Base-by-base conservation (phyloP, 176 grass and related monocot species). In the Carex cristatella region DNA sequence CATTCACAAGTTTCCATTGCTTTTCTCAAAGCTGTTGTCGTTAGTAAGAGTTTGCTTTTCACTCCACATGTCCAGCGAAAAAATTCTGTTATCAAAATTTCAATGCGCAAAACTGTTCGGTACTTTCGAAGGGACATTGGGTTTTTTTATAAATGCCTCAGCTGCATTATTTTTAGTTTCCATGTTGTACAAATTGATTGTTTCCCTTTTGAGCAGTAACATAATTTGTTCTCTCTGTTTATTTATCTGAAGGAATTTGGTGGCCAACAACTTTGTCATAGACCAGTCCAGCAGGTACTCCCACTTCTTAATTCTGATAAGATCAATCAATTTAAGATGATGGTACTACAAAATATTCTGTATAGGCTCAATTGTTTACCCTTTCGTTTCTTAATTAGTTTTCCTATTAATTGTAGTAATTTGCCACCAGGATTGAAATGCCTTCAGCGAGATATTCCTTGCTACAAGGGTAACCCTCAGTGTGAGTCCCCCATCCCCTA, bases 241-340 rank as follows among this genome's bases (percentile, higher is more conserved):
- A 79, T 80, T 61, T 83, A 12, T 80, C 37, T 16, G 55, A 65
- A 97, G 94, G 85, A 97, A 97, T 86, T 86, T 97, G 90, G 92
- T 94, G 71, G 81, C 94, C 60, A 97, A 97, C 18, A 87, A 97
- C 79, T 97, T 97, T 27, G 75, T 89, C 60, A 85, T 92, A 6
- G 86, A 89, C 87, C 70, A 63, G 86, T 86, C 90, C 37, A 83
- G 58, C 88, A 92, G 94, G 94, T 97, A 16, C 2, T 56, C n/a
- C 58, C 6, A 55, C 58, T 74, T 84, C 15, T 77, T 64, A 81
- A 31, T 67, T 14, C 18, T 61, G 30, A 35, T 56, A 78, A 78
- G 11, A 16, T 78, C 74, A 57, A 77, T 55, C 72, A 77, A 55
- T 28, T 70, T 69, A 70, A 14, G 7, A 42, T 18, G 4, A 18